Evolutionary conservation across 306 rosid species (phyloP).

Genomic region (Phaseolus lunatus): DNA sequence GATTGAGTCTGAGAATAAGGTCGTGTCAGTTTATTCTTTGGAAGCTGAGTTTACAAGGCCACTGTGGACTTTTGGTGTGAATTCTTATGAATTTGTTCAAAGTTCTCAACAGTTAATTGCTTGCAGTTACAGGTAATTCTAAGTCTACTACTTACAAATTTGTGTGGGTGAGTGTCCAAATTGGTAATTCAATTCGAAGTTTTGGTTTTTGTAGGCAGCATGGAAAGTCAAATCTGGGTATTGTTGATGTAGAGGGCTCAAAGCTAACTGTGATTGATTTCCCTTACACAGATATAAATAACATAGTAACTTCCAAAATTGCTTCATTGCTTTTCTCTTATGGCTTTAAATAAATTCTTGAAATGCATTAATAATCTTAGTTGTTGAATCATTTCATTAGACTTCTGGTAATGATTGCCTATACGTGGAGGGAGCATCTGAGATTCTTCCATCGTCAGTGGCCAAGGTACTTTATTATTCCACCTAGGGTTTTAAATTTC

Average conservation of each 20-base stretch:
- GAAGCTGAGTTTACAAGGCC: slow-evolving; percentile 91
- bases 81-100: slow-evolving; percentile 78
- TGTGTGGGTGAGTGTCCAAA: neutral
- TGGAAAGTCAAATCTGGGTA: slow-evolving; percentile 87
- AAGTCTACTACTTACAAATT: slow-evolving; percentile 27
- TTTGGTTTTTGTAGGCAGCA: slow-evolving; percentile 66
- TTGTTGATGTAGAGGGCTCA: slow-evolving; percentile 72
- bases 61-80: slow-evolving; percentile 76
- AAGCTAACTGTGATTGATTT: slow-evolving; percentile 63
- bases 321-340: slow-evolving; percentile 21
- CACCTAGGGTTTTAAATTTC: neutral
- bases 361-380: slow-evolving; percentile 24
- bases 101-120: slow-evolving; percentile 62
- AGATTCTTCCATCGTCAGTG: slow-evolving; percentile 72
- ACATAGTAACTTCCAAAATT: slow-evolving; percentile 66
- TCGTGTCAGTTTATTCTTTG: slow-evolving; percentile 67
- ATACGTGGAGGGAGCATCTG: slow-evolving; percentile 92
- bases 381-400: slow-evolving; percentile 54
- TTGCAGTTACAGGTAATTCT: slow-evolving; percentile 83
- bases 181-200: slow-evolving; percentile 25
- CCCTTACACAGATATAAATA: slow-evolving; percentile 87
- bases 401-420: slow-evolving; percentile 61
- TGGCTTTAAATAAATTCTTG: slow-evolving; percentile 7
- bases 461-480: slow-evolving; percentile 64
- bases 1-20: slow-evolving; percentile 83